A percentile compares a stretch with the other conserved stretches of the same genome.
These are phyloP conservation scores for Laburnicola sp. DNA, from an alignment of 2,329 filamentous ascomycete genomes.

Conservation along the genomic window DNA sequence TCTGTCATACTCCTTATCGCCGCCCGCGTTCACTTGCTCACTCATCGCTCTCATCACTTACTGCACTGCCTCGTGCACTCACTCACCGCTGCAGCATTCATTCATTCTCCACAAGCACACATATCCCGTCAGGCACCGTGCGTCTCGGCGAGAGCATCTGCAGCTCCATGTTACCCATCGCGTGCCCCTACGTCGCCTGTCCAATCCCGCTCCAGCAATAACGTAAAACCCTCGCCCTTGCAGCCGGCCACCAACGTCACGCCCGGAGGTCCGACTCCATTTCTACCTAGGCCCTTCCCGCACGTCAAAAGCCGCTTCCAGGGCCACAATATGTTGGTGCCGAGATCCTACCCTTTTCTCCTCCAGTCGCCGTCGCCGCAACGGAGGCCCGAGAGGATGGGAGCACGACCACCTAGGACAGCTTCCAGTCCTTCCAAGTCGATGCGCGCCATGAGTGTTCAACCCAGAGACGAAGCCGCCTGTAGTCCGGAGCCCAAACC, in stretches of 20 bases:
- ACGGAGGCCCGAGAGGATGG: constrained; percentile 35
- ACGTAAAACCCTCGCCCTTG: constrained; percentile 38
- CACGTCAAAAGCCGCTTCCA: constrained; percentile 25
- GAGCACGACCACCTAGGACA: constrained; percentile 27
- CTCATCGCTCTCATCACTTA: constrained; percentile 1
- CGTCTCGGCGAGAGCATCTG: constrained; percentile 33
- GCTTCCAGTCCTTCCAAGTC: constrained; percentile 15
- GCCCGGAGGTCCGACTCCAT: constrained; percentile 15
- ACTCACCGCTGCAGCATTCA: no score
- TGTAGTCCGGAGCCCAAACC: constrained; percentile 12
- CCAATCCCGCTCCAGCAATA: constrained; percentile 43
- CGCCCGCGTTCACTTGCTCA: not conserved
- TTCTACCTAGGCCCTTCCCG: constrained; percentile 14
- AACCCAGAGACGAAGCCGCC: constrained; percentile 14
- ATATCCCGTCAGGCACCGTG: constrained; percentile 14
- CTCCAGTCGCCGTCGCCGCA: constrained; percentile 38
- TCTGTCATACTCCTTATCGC: constrained; percentile 13
- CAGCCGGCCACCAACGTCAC: constrained; percentile 34
- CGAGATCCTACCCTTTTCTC: constrained; percentile 50
- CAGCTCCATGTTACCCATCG: constrained; percentile 31
- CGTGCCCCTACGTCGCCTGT: constrained; percentile 24
- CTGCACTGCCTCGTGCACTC: constrained; percentile 1
- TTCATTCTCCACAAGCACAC: not conserved
- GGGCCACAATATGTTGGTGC: constrained; percentile 52
- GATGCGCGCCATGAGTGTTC: constrained; percentile 18